Percentiles rank a stretch among this genome's conserved stretches.
Conservation (phyloP, 78 protist species). For the Anaeramoeba flamelloides region DNA sequence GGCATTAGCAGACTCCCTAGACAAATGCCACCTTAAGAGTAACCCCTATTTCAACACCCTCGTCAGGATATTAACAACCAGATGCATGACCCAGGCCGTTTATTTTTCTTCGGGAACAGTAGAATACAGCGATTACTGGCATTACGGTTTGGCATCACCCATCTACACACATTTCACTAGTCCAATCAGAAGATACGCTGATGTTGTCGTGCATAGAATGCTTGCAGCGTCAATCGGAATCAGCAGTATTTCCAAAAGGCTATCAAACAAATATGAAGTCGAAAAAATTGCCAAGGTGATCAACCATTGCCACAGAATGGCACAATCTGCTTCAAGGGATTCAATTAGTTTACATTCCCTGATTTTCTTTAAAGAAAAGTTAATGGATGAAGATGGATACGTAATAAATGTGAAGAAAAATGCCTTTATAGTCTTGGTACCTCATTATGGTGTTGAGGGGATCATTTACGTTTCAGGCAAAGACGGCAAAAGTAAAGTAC, state of each 20-base stretch:
- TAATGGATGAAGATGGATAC: slow-evolving; percentile 4
- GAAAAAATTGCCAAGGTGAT: too few species aligned
- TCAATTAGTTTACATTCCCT: slow-evolving; percentile 49
- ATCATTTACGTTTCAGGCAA: background rate
- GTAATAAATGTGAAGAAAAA: slow-evolving; percentile 4
- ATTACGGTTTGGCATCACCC: slow-evolving; percentile 75
- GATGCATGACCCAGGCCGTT: slow-evolving; percentile 67
- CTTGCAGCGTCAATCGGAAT: background rate
- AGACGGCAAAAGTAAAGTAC: background rate
- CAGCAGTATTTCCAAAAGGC: background rate
- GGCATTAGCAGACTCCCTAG: background rate
- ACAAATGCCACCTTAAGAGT: background rate
- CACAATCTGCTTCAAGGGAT: slow-evolving; percentile 60
- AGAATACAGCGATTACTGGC: slow-evolving; percentile 38
- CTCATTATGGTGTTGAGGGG: slow-evolving; percentile 17
- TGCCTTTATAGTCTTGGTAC: slow-evolving; percentile 14
- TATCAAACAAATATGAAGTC: slow-evolving; percentile 5
- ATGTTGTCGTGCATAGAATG: background rate
- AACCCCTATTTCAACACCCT: slow-evolving; percentile 9
- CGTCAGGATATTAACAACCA: slow-evolving; percentile 54
- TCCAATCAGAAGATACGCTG: slow-evolving; percentile 70
- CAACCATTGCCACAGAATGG: slow-evolving; percentile 50
- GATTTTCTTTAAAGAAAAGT: slow-evolving; percentile 42
- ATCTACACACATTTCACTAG: slow-evolving; percentile 96
- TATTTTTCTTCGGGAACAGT: slow-evolving; percentile 53